These are phyloP conservation scores for Tuber umbilicatum DNA, from an alignment of 495 filamentous ascomycete species.

Conservation along the genomic window DNA sequence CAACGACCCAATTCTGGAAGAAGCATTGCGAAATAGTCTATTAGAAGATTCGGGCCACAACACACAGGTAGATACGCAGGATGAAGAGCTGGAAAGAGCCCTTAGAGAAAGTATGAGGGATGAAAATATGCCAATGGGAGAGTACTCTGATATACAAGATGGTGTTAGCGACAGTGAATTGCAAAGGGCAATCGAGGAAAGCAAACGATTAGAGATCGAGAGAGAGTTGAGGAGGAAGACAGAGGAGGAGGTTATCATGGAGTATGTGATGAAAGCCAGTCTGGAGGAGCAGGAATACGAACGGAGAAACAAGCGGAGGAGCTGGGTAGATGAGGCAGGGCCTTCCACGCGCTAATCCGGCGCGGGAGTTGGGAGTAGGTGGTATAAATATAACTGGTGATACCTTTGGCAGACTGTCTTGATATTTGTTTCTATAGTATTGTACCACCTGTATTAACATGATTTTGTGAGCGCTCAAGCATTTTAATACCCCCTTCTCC, in stretches of 20 bases:
- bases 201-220: slow-evolving; percentile 34
- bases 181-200: slow-evolving; percentile 39
- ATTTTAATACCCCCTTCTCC: background rate
- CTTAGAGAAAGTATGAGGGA: slow-evolving; percentile 43
- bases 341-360: background rate
- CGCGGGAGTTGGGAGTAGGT: background rate
- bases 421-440: background rate
- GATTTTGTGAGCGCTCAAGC: background rate
- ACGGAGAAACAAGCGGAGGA: slow-evolving; percentile 16
- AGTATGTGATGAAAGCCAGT: slow-evolving; percentile 74
- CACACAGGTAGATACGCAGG: slow-evolving; percentile 35
- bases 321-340: background rate
- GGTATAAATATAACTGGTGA: background rate
- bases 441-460: background rate
- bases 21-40: slow-evolving; percentile 54
- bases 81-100: slow-evolving; percentile 49
- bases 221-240: slow-evolving; percentile 47
- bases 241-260: slow-evolving; percentile 68
- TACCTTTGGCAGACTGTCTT: background rate
- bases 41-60: slow-evolving; percentile 33
- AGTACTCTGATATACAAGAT: background rate
- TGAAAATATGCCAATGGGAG: slow-evolving; percentile 18
- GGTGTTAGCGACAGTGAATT: slow-evolving; percentile 24
- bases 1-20: slow-evolving; percentile 50
- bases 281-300: slow-evolving; percentile 57